These are phyloP conservation scores for Corinectria fuckeliana DNA, from an alignment of 2,329 filamentous ascomycete genomes.

Conservation along the genomic window DNA sequence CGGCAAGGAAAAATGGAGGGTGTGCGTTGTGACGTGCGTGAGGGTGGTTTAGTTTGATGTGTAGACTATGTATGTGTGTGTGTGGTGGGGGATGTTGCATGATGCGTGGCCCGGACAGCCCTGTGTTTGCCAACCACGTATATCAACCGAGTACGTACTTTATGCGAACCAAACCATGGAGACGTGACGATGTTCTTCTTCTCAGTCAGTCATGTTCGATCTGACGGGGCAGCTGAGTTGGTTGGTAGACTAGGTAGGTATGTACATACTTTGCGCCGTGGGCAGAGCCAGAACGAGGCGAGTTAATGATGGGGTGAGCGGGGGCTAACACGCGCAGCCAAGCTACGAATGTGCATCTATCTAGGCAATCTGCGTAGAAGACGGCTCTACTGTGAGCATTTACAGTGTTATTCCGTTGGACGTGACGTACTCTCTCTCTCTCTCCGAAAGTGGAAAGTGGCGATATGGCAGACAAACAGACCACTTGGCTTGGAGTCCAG, in stretches of 20 bases:
- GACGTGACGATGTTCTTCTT: background rate
- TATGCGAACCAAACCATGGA: background rate
- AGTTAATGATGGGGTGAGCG: background rate
- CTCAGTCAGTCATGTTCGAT: background rate
- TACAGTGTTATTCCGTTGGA: no score
- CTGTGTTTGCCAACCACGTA: conserved; percentile 18
- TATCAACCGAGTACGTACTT: background rate
- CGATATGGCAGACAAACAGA: background rate
- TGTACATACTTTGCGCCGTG: no score
- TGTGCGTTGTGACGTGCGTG: conserved; percentile 8
- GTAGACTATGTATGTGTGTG: background rate
- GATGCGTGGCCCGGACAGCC: conserved; percentile 4
- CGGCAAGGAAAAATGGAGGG: conserved; percentile 2
- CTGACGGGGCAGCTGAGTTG: background rate
- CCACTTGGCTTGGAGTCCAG: background rate
- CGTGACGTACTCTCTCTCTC: conserved; percentile 3
- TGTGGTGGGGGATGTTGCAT: conserved; percentile 2
- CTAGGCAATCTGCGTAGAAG: background rate
- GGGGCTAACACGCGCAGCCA: background rate
- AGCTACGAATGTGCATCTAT: background rate
- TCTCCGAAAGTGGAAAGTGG: no score
- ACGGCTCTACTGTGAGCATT: no score
- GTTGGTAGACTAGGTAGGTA: background rate
- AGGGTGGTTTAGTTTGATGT: background rate
- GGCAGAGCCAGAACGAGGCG: background rate